Base-by-base conservation (phyloP, 495 filamentous ascomycete genomes). In the Daldinia vernicosa region DNA sequence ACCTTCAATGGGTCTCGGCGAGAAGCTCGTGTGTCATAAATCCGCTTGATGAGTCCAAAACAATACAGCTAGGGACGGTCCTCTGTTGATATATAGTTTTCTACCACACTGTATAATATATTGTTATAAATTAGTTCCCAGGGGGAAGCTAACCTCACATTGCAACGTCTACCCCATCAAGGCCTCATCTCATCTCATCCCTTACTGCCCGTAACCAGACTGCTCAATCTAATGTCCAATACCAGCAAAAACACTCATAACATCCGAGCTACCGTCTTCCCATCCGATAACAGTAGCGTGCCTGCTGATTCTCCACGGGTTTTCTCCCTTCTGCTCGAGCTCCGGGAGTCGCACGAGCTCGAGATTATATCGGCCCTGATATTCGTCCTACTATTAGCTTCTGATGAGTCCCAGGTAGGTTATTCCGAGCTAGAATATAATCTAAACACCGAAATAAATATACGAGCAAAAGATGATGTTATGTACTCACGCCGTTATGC, bases 251-350 rank as follows among this genome's bases (percentile, higher is more conserved):
- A 24, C 28, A 1, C 17, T 47, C 69, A 71, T 71, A 17, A 71
- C 62, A 66, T 71, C 69, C 2, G 69, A 22, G 57, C 40, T 71
- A 1, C 69, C 69, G 58, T 66, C 69, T 22, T 71, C 69, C 69
- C 62, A 71, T 15, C 14, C 28, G 4, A 63, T 5, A 9, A 59
- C 14, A 6, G 63, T 58, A 11, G 12, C 43, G 6, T 71, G 73
- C 26, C 63, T 75, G 22, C 66, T 74, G 28, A 79, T 70, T 3
- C 77, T 61, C 77, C 76, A 79, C 0, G 76, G 76, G 33, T 79
- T 78, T 14, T 67, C 26, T 7, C 74, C 76, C 33, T 73, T 60
- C 11, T 57, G 14, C 61, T 79, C 77, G 1, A 79, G 57, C 30
- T 69, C 72, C 0, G 63, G 43, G 11, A 75, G 47, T 8, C 74